Conservation (phyloP, 2,329 filamentous ascomycete species). For the Venturia asperata region DNA sequence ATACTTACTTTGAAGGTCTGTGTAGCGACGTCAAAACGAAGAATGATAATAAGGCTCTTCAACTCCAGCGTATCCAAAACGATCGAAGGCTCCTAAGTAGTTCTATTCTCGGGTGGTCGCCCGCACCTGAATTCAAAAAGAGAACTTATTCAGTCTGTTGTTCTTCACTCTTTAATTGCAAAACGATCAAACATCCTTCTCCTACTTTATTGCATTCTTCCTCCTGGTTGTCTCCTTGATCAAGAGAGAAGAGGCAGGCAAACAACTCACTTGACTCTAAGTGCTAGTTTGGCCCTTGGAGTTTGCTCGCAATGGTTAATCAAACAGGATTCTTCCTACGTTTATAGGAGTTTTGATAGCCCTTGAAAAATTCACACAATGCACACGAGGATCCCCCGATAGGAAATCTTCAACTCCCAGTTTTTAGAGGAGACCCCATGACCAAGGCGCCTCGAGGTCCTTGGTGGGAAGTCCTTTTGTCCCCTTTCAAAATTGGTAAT, state of each 20-base stretch:
- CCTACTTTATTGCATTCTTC: neutral
- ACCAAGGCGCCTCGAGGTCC: too few species aligned
- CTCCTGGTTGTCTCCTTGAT: neutral
- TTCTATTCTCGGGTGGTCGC: too few species aligned
- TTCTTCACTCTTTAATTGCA: neutral
- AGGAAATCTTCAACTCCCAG: too few species aligned
- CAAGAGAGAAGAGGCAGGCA: neutral
- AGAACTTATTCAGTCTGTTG: neutral
- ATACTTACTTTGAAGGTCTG: neutral
- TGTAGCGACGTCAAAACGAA: neutral
- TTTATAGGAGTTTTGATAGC: neutral
- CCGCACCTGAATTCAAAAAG: too few species aligned
- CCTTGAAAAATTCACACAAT: too few species aligned
- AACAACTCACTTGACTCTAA: neutral
- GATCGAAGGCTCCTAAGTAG: too few species aligned
- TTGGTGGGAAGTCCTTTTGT: too few species aligned
- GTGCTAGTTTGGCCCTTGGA: neutral
- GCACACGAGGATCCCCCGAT: too few species aligned
- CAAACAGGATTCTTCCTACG: neutral
- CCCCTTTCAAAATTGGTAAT: too few species aligned
- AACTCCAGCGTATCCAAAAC: too few species aligned
- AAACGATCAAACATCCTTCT: too few species aligned
- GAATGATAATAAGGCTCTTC: neutral
- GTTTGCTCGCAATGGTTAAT: neutral
- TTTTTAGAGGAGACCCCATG: too few species aligned